Evolutionary conservation across 768 basidiomycete species (phyloP), one percentile per base, ranked within the genome.

Genomic region (Calocera cornea): DNA sequence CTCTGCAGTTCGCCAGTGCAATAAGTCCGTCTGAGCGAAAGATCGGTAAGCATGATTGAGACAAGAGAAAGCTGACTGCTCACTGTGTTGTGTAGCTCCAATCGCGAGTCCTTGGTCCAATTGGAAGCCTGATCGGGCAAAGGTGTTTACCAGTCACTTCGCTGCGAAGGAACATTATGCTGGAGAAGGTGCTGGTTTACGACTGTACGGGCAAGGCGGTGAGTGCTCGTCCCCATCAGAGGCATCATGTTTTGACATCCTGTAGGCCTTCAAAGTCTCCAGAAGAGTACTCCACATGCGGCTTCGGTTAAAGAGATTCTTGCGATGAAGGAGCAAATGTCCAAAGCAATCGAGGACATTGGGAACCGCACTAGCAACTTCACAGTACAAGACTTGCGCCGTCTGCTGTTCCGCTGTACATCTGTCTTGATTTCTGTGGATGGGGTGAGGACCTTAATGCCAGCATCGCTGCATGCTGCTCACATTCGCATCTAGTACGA

Each of bases 101-200:
- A 70, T 67, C 10, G 71, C 72, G 10, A 71, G 70, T 24, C 29
- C 66, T 1, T 65, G 66, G 24, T 68, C 69, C 14, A 60, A 75
- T 11, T 87, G 87, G 83, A 86, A 86, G 70, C 83, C 87, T 2
- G 95, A 99, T 75, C 85, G 86, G 24, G 84, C 95, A 10, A 91
- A 90, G 74, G 80, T 84, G 1, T 81, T 98, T 47, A 82, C 90
- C 0, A 90, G 87, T 70, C 91, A 97, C 73, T 84, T 97, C 67
- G 88, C 92, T 0, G 88, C 89, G 41, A 95, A 95, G 74, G 87
- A 87, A n/a, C 93, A 92, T 75, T 97, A 86, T 73, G 82, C 84
- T 24, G 94, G 94, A 31, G 93, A 97, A 76, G 86, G 86, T 7
- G 89, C 87, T 38, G 93, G 93, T 36, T 81, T 92, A 63, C 82